Evolutionary conservation across 116 monocot genomes (phyloP).

Genomic region (Zostera marina): DNA sequence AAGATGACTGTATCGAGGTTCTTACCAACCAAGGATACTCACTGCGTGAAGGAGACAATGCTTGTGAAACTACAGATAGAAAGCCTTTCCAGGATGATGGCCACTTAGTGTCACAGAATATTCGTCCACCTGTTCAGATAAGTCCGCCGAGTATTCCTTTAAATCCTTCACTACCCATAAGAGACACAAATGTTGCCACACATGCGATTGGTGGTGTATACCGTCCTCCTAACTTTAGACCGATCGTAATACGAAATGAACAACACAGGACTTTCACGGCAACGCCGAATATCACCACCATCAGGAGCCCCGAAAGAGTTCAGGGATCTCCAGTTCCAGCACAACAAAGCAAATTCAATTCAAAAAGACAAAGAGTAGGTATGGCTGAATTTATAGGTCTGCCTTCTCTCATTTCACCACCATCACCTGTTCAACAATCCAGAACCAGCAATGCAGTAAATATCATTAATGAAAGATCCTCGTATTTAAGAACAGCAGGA

Average conservation of each 20-base stretch:
- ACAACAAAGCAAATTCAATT: background rate
- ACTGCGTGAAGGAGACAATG: background rate
- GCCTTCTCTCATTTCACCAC: background rate
- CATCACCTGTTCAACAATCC: background rate
- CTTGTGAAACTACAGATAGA: background rate
- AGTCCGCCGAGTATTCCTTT: background rate
- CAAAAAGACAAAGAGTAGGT: background rate
- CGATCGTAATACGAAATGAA: background rate
- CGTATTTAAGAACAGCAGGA: no score
- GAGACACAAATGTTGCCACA: background rate
- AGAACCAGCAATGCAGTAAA: background rate
- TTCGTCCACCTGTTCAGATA: background rate
- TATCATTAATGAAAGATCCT: background rate
- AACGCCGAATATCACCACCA: background rate
- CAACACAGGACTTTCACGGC: background rate
- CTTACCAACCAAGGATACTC: no score
- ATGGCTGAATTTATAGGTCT: no score
- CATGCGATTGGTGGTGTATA: background rate
- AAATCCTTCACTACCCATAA: background rate
- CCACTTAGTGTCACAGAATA: background rate
- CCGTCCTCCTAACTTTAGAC: no score
- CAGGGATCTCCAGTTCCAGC: conserved; percentile 1
- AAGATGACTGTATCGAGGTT: background rate
- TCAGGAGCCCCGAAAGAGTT: background rate
- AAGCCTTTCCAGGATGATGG: background rate